Conservation (phyloP, 192 early-diverging fungal genomes). For the Funneliformis mosseae region DNA sequence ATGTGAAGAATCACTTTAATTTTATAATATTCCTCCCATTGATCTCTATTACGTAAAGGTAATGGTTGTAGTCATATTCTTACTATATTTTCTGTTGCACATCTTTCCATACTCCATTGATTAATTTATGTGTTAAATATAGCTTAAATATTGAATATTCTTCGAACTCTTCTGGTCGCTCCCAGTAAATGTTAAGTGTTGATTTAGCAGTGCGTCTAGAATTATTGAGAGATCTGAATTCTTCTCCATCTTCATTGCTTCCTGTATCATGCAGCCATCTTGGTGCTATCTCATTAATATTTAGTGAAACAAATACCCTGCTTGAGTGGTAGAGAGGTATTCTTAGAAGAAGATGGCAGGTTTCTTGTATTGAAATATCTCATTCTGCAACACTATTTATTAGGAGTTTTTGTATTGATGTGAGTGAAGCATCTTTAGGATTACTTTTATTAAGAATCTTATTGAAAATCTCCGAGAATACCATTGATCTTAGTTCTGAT, state of each 20-base stretch:
- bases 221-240: no score
- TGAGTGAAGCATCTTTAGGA: not conserved
- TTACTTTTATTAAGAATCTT: no score
- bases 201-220: not conserved
- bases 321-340: conserved; percentile 10
- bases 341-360: conserved; percentile 7
- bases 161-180: no score
- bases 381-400: not conserved
- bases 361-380: conserved; percentile 9
- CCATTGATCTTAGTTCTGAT: no score
- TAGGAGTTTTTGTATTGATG: not conserved
- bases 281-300: not conserved
- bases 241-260: not conserved
- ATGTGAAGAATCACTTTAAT: not conserved
- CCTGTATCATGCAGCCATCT: not conserved
- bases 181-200: not conserved
- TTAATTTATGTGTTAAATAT: conserved; percentile 4
- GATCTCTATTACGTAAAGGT: not conserved
- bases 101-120: not conserved
- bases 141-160: no score
- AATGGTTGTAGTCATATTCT: not conserved
- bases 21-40: not conserved
- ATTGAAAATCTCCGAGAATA: no score
- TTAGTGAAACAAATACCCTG: not conserved
- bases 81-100: not conserved